Percentiles rank a stretch among this genome's conserved stretches.
Conservation (phyloP, 2,329 filamentous ascomycete species). For the Aspergillus pseudonomiae region DNA sequence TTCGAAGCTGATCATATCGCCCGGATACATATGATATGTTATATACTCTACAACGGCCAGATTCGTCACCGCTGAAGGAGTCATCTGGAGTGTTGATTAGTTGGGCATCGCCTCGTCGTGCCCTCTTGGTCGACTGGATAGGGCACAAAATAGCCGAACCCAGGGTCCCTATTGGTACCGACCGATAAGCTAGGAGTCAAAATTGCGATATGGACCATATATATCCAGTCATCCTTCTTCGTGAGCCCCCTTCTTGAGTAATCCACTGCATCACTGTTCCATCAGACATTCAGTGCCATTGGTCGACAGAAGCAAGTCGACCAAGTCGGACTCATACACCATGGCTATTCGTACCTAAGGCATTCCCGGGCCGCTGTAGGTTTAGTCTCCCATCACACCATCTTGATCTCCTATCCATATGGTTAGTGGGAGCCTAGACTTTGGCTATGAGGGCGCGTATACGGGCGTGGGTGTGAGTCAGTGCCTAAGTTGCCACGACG, state of each 20-base stretch:
- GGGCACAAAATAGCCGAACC: background rate
- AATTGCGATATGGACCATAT: background rate
- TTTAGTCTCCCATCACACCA: background rate
- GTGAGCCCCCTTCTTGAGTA: background rate
- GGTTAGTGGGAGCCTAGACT: background rate
- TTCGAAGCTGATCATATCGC: background rate
- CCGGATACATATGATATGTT: constrained; percentile 1
- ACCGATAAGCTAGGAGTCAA: background rate
- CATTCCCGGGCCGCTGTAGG: background rate
- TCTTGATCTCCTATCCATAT: background rate
- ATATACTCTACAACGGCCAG: background rate
- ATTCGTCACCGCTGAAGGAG: background rate
- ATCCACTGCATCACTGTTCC: background rate
- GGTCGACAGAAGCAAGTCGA: background rate
- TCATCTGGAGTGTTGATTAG: background rate
- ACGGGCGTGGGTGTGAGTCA: background rate
- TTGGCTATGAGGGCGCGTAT: background rate
- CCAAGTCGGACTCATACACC: background rate
- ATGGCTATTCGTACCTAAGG: background rate
- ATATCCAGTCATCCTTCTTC: background rate
- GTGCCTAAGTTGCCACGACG: constrained; percentile 1
- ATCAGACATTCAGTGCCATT: background rate
- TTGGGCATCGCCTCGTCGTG: constrained; percentile 2
- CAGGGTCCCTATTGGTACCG: background rate
- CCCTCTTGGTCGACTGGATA: background rate